Percentiles rank a stretch among this genome's conserved stretches.
These are phyloP conservation scores for Hanseniaspora nectarophila DNA, from an alignment of 805 yeast species.

Conservation along the genomic window DNA sequence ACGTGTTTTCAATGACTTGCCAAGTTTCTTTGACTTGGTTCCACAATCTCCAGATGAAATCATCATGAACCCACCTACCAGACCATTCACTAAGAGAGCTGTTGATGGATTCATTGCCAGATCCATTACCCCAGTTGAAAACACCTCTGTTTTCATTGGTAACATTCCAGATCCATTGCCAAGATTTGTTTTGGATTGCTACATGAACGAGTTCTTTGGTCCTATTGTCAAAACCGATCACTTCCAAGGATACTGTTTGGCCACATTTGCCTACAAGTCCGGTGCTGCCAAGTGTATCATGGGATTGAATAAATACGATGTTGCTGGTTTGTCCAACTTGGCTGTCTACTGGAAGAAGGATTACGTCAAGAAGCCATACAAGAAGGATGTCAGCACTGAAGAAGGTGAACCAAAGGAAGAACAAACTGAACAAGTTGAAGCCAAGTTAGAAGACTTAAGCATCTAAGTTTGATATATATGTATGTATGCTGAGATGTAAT, in stretches of 20 bases:
- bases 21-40: slow-evolving; percentile 15
- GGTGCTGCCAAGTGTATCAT: slow-evolving; percentile 80
- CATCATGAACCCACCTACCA: slow-evolving; percentile 21
- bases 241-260: slow-evolving; percentile 66
- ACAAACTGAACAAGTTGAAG: slow-evolving; percentile 15
- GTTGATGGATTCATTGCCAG: slow-evolving; percentile 54
- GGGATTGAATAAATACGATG: slow-evolving; percentile 54
- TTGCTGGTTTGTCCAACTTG: slow-evolving; percentile 63
- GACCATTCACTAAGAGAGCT: slow-evolving; percentile 38
- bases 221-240: slow-evolving; percentile 14
- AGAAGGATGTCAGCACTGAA: slow-evolving; percentile 14
- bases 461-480: background rate
- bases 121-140: slow-evolving; percentile 55
- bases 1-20: slow-evolving; percentile 16
- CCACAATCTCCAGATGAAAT: slow-evolving; percentile 17
- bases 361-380: slow-evolving; percentile 29
- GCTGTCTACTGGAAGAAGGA: slow-evolving; percentile 84
- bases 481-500: too few species aligned
- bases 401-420: slow-evolving; percentile 15
- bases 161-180: slow-evolving; percentile 51
- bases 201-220: slow-evolving; percentile 13
- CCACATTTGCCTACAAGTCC: slow-evolving; percentile 75
- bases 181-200: slow-evolving; percentile 20
- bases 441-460: slow-evolving; percentile 6
- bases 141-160: slow-evolving; percentile 74